Percentiles rank a stretch among this genome's conserved stretches.
These are phyloP conservation scores for Gentiana dahurica DNA, from an alignment of 257 asterid genomes.

Conservation along the genomic window DNA sequence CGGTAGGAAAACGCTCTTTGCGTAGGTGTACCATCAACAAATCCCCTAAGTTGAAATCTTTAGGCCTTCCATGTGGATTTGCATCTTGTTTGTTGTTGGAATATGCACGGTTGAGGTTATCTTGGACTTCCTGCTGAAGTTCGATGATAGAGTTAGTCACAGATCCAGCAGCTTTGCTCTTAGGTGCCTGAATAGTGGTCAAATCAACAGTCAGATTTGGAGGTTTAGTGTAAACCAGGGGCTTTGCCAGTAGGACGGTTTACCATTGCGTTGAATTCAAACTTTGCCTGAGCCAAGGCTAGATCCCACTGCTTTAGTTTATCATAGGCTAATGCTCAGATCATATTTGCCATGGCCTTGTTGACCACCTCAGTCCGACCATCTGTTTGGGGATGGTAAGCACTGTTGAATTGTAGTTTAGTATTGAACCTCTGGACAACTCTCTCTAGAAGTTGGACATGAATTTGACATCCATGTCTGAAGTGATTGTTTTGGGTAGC, in stretches of 20 bases:
- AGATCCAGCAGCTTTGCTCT: not conserved
- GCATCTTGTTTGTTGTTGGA: not conserved
- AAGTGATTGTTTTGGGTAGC: not conserved
- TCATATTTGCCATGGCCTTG: not conserved
- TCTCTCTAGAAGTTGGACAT: not conserved
- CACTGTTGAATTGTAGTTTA: not conserved
- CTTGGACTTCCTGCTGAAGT: not conserved
- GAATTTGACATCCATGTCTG: not conserved
- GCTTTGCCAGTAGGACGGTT: not conserved
- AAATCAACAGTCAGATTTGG: not conserved
- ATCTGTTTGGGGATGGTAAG: slow-evolving; percentile 3
- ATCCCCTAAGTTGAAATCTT: not conserved
- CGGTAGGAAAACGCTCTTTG: not conserved
- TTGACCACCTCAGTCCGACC: slow-evolving; percentile 4
- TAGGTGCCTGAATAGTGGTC: not conserved
- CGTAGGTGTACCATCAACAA: not conserved
- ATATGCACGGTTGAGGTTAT: not conserved
- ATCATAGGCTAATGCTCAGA: not conserved
- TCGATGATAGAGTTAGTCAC: not conserved
- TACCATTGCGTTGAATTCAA: not conserved
- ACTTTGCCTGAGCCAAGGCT: slow-evolving; percentile 8
- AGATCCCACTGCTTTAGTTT: not conserved
- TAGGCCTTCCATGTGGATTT: not conserved
- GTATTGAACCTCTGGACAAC: not conserved
- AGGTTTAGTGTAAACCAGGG: not conserved